Percentiles rank a stretch among this genome's conserved stretches.
Evolutionary conservation across 176 grass and related monocot genomes (phyloP).

Genomic region (Musa beccarii): DNA sequence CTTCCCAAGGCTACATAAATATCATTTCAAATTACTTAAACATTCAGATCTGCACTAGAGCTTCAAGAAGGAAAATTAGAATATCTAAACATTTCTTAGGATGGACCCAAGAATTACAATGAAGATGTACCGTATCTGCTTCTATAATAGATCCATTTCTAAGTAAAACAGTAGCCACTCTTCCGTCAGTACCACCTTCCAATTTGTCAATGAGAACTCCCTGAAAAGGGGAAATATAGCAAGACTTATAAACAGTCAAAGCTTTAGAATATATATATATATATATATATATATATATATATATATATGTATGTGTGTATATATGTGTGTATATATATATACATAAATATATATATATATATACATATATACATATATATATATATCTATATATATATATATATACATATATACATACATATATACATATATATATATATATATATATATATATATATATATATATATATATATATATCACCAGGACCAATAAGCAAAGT

Average conservation of each 20-base stretch:
- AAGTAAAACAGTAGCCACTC: conserved; percentile 65
- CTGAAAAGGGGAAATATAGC: conserved; percentile 1
- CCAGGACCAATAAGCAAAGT: conserved; percentile 4
- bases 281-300: too few relatives aligned
- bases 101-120: conserved; percentile 7
- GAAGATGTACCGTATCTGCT: conserved; percentile 59
- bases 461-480: too few relatives aligned
- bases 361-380: too few relatives aligned
- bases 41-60: too few relatives aligned
- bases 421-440: too few relatives aligned
- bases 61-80: background rate
- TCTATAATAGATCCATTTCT: conserved; percentile 81
- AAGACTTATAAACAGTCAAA: background rate
- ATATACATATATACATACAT: too few relatives aligned
- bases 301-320: background rate
- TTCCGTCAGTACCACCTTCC: conserved; percentile 81
- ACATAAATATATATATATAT: too few relatives aligned
- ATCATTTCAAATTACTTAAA: too few relatives aligned
- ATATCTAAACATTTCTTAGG: background rate
- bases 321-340: too few relatives aligned
- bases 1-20: too few relatives aligned
- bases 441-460: too few relatives aligned
- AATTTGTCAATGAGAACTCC: conserved; percentile 60
- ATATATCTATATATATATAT: too few relatives aligned
- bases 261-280: conserved; percentile 4